Evolutionary conservation across 179 eudicot genomes (phyloP).

Genomic region (Sideroxylon spinosum): DNA sequence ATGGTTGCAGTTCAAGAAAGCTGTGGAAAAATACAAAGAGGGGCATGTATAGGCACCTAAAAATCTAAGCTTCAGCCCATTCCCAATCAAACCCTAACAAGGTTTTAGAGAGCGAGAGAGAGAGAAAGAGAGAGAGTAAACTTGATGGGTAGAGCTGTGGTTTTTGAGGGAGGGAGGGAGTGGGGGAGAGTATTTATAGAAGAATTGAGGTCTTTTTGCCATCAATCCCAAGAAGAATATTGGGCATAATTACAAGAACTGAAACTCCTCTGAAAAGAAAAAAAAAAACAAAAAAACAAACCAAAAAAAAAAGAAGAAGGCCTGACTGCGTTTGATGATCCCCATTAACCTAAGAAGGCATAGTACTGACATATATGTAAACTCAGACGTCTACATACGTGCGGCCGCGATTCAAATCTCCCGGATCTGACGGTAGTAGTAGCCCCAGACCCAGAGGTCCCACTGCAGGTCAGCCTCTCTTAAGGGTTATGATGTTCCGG

Average conservation of each 20-base stretch:
- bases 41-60: too few relatives aligned
- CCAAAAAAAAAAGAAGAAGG: constrained; percentile 3
- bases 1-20: constrained; percentile 93
- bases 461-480: constrained; percentile 12
- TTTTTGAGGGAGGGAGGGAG: constrained; percentile 31
- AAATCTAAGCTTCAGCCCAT: too few relatives aligned
- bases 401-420: constrained; percentile 15
- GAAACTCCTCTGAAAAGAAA: neutral
- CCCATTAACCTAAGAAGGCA: neutral
- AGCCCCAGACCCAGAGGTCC: neutral
- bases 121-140: too few relatives aligned
- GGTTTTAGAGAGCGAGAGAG: too few relatives aligned
- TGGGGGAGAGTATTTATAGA: constrained; percentile 44
- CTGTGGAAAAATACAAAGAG: constrained; percentile 74
- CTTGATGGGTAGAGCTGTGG: neutral
- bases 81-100: too few relatives aligned
- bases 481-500: neutral
- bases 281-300: too few relatives aligned
- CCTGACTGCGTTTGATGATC: constrained; percentile 8
- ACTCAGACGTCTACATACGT: neutral
- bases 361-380: neutral
- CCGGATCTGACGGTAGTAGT: constrained; percentile 15
- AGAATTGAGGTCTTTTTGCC: constrained; percentile 41
- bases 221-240: constrained; percentile 91
- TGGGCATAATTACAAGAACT: constrained; percentile 17